Base-by-base conservation (phyloP, 495 filamentous ascomycete genomes). In the Bathelium albidoporum region DNA sequence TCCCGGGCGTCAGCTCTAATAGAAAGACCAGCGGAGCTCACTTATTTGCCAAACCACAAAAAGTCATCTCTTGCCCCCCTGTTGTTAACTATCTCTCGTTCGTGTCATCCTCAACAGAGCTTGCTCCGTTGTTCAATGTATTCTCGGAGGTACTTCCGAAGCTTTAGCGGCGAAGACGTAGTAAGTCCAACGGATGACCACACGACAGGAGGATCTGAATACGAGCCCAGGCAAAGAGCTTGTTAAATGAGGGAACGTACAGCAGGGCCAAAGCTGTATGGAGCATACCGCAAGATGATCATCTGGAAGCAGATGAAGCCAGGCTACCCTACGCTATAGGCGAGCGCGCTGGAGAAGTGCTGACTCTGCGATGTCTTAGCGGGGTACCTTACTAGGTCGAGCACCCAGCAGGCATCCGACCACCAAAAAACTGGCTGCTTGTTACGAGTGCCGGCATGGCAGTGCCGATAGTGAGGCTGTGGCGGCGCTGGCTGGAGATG, bases 21-120 rank as follows among this genome's bases (percentile, higher is more conserved):
- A 49, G 20, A n/a, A 49, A 49, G 44, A 12, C 20, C 44, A 49
- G 20, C 20, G 44, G 0, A 49, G 44, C 44, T 49, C 44, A 49
- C 44, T 20, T 80, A 74, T 60, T 73, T 76, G 20, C 78, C 74
- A 1, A 80, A n/a, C n/a, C n/a, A n/a, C n/a, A n/a, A 52, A 20
- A 80, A 73, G 7, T 79, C 78, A 7, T 64, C 65, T 0, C 79
- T 65, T 0, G 76, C 76, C 59, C 71, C 69, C 0, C 75, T 77
- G 34, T 55, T 72, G 63, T 77, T 78, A 34, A 80, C 66, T n/a
- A 75, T 61, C 0, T 77, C 70, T 74, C 75, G 79, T 60, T 77
- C 65, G 29, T 77, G 68, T 71, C 73, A 75, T 20, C 78, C 78
- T 2, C 79, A 64, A 66, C 69, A 73, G 14, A 77, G 53, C 18